Conservation (phyloP, 805 yeast genomes). For the Ogataea nonfermentans region DNA sequence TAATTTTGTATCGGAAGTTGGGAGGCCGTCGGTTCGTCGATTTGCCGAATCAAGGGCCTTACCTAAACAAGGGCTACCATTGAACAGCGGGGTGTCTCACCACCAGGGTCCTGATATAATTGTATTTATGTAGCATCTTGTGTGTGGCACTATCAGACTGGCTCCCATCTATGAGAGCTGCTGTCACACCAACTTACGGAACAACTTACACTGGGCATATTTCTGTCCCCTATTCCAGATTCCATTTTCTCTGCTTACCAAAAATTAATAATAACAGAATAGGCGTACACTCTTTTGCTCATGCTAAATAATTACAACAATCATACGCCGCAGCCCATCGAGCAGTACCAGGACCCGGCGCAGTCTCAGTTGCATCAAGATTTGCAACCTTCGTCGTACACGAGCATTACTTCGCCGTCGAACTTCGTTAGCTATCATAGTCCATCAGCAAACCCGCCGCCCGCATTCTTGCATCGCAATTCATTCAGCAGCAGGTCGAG, state of each 20-base stretch:
- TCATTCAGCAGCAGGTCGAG: constrained; percentile 29
- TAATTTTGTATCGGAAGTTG: too few species aligned
- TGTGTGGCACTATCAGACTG: too few species aligned
- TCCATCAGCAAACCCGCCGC: constrained; percentile 34
- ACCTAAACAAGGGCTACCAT: too few species aligned
- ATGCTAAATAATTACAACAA: constrained; percentile 19
- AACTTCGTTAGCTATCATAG: constrained; percentile 32
- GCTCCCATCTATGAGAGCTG: too few species aligned
- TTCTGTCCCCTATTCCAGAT: too few species aligned
- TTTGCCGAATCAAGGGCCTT: too few species aligned
- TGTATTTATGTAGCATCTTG: too few species aligned
- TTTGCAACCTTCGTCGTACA: constrained; percentile 24
- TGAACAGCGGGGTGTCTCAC: too few species aligned
- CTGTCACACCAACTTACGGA: too few species aligned
- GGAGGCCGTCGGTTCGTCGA: too few species aligned
- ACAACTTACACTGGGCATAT: too few species aligned
- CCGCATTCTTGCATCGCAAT: constrained; percentile 24
- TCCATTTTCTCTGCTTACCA: background rate
- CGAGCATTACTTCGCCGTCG: constrained; percentile 31
- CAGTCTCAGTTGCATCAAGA: constrained; percentile 16
- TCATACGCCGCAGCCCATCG: constrained; percentile 17
- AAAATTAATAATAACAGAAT: constrained; percentile 11
- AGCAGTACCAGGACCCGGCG: constrained; percentile 16
- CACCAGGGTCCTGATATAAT: too few species aligned
- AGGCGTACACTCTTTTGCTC: constrained; percentile 6